These are phyloP conservation scores for Penicillium sp. DNA, from an alignment of 2,329 filamentous ascomycete species.

Conservation along the genomic window DNA sequence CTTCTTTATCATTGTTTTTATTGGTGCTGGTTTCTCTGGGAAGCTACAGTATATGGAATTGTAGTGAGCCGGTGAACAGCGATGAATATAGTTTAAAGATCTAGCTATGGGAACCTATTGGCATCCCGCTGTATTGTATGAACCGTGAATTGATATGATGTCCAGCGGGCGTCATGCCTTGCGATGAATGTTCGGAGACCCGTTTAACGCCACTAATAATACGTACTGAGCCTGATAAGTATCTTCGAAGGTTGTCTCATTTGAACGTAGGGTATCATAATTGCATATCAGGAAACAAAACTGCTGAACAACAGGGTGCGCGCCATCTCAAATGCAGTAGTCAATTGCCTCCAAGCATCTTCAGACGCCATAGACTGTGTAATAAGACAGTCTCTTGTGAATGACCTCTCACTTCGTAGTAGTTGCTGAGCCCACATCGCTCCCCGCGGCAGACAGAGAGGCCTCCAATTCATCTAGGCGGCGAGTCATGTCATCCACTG, in stretches of 20 bases:
- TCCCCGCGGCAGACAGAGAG: slow-evolving; percentile 61
- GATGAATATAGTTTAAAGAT: slow-evolving; percentile 2
- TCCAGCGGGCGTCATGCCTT: neutral
- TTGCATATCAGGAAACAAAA: slow-evolving; percentile 7
- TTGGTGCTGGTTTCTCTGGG: neutral
- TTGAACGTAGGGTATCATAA: slow-evolving; percentile 22
- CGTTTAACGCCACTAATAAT: neutral
- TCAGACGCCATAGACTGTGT: neutral
- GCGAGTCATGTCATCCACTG: slow-evolving; percentile 93
- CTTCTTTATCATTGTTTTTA: slow-evolving; percentile 19
- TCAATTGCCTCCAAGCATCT: neutral
- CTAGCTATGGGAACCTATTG: slow-evolving; percentile 5
- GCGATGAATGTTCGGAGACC: neutral
- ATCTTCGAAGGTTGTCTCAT: neutral
- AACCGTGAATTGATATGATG: slow-evolving; percentile 8
- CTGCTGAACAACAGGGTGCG: neutral
- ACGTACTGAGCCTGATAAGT: neutral
- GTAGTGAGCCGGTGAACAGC: neutral
- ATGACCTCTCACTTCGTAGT: slow-evolving; percentile 13
- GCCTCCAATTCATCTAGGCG: slow-evolving; percentile 81
- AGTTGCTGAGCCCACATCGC: slow-evolving; percentile 21
- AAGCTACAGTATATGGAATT: slow-evolving; percentile 1
- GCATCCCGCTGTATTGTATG: slow-evolving; percentile 12
- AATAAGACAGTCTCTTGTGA: neutral
- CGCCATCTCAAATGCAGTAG: neutral